These are phyloP conservation scores for Viola odorata DNA, from an alignment of 345 rosid species.

Conservation along the genomic window DNA sequence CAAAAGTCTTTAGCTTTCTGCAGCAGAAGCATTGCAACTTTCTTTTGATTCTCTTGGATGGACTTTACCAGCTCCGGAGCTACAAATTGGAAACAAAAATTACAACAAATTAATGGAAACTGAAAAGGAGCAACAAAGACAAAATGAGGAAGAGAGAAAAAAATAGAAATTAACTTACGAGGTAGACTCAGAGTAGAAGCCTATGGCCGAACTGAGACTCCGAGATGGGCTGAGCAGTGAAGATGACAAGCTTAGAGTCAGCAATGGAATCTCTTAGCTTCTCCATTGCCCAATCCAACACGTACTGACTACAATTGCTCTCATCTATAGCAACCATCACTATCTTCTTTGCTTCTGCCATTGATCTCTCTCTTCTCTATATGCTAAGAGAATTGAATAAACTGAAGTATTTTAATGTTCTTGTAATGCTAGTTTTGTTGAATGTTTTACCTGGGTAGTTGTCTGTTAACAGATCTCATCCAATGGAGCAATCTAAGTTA, in stretches of 20 bases:
- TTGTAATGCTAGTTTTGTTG: background rate
- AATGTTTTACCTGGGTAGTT: no score
- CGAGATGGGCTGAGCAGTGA: slow-evolving; percentile 35
- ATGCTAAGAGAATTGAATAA: background rate
- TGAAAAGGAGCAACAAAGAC: background rate
- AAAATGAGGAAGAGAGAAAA: background rate
- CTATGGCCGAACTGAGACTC: slow-evolving; percentile 27
- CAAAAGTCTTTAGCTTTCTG: slow-evolving; percentile 52
- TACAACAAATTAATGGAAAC: background rate
- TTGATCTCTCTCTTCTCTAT: slow-evolving; percentile 3
- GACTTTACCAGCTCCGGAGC: slow-evolving; percentile 19
- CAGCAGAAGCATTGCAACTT: slow-evolving; percentile 33
- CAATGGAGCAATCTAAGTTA: no score
- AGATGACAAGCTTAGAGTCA: slow-evolving; percentile 24
- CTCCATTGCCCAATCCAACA: slow-evolving; percentile 43
- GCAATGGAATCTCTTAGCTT: slow-evolving; percentile 33
- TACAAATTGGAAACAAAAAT: slow-evolving; percentile 3
- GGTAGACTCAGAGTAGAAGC: slow-evolving; percentile 31
- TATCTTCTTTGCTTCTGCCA: slow-evolving; percentile 22
- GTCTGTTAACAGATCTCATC: no score
- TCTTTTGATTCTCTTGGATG: slow-evolving; percentile 24
- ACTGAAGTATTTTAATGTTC: background rate
- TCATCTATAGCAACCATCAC: slow-evolving; percentile 56
- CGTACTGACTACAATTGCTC: slow-evolving; percentile 35
- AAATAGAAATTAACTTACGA: background rate